Evolutionary conservation across 768 basidiomycete genomes (phyloP).

Genomic region (Serpula lacrymans): DNA sequence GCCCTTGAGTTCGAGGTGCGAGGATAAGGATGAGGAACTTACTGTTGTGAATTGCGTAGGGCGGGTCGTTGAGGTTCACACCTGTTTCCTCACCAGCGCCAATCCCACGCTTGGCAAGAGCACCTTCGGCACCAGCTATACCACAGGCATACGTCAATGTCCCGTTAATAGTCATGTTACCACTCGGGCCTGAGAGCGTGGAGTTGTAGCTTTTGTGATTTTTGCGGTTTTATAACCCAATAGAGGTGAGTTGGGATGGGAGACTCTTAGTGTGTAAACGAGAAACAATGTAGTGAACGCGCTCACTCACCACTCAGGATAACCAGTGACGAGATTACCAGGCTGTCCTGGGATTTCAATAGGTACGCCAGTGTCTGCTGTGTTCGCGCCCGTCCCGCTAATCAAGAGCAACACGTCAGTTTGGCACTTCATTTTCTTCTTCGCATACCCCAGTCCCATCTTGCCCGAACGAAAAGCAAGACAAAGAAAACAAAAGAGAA

Average conservation of each 20-base stretch:
- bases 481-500: no score
- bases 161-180: constrained; percentile 73
- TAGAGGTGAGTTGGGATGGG: no score
- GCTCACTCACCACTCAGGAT: constrained; percentile 62
- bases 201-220: constrained; percentile 50
- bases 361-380: constrained; percentile 51
- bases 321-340: constrained; percentile 49
- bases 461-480: no score
- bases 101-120: constrained; percentile 40
- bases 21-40: constrained; percentile 7
- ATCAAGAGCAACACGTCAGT: background rate
- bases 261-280: no score
- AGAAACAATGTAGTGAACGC: no score
- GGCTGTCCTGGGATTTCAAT: constrained; percentile 57
- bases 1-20: background rate
- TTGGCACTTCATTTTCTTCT: no score
- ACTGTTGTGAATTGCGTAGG: constrained; percentile 76
- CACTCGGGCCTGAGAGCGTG: constrained; percentile 60
- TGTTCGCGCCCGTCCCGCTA: constrained; percentile 50
- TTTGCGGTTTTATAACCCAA: no score
- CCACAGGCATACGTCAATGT: constrained; percentile 47
- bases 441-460: no score
- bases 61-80: constrained; percentile 53
- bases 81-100: constrained; percentile 47
- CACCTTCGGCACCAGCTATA: constrained; percentile 13